phyloP scores from a whole-genome alignment of 805 yeast genomes.

The Metschnikowia kunwiensis region DNA sequence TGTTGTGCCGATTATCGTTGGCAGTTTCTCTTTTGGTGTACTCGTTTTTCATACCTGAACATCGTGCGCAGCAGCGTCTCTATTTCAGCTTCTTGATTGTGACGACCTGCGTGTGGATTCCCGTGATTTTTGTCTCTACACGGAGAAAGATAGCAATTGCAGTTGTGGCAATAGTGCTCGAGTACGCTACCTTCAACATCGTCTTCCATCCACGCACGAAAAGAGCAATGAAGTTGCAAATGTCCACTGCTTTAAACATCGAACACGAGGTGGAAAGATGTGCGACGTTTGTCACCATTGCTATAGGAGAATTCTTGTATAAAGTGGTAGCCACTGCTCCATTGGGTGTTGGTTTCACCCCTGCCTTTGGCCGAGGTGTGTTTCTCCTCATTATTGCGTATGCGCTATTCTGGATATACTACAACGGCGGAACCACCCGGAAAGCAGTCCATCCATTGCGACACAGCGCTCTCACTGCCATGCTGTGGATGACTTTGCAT shows the following conservation, averaged over 20 bases:
- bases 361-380: constrained; percentile 46
- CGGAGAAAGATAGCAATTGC: constrained; percentile 47
- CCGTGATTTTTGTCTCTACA: constrained; percentile 48
- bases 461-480: constrained; percentile 44
- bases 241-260: constrained; percentile 59
- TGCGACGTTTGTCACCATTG: constrained; percentile 58
- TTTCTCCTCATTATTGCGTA: constrained; percentile 48
- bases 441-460: constrained; percentile 55
- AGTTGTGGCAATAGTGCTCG: constrained; percentile 39
- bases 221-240: constrained; percentile 37
- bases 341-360: constrained; percentile 44
- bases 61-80: constrained; percentile 47
- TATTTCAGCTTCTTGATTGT: constrained; percentile 32
- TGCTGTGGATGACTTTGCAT: constrained; percentile 46
- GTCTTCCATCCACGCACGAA: constrained; percentile 49
- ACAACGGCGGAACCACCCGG: constrained; percentile 48
- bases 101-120: constrained; percentile 46
- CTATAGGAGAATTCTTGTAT: constrained; percentile 61
- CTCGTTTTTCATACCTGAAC: constrained; percentile 47
- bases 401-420: constrained; percentile 50
- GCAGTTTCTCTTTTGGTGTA: constrained; percentile 34
- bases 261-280: constrained; percentile 66
- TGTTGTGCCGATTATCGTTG: constrained; percentile 44
- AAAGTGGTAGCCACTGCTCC: constrained; percentile 50
- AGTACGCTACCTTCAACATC: constrained; percentile 35